Conservation (phyloP, 169 alveolate species). For the Miamiensis avidus region DNA sequence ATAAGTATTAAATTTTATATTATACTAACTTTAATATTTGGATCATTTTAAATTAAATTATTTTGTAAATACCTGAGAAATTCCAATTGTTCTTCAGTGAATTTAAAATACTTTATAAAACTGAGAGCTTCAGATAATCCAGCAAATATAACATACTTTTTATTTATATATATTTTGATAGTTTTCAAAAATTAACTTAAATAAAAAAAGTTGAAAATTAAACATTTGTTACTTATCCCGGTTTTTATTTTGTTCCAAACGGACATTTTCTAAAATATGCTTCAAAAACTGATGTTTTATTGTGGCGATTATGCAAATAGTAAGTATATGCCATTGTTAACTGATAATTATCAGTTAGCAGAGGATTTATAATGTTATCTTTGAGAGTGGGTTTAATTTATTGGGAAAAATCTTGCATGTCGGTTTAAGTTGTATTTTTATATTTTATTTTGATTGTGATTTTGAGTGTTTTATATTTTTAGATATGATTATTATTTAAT, state of each 20-base stretch:
- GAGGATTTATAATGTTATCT: conserved; percentile 47
- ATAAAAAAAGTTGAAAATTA: not conserved
- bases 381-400: too few relatives aligned
- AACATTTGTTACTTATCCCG: not conserved
- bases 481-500: too few relatives aligned
- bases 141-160: conserved; percentile 30
- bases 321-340: conserved; percentile 73
- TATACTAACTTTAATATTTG: conserved; percentile 7
- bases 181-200: not conserved
- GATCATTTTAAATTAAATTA: not conserved
- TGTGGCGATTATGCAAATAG: conserved; percentile 67
- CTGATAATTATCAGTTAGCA: conserved; percentile 63
- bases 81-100: conserved; percentile 74
- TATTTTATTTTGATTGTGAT: too few relatives aligned
- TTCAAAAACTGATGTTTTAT: conserved; percentile 84
- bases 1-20: not conserved
- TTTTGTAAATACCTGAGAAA: conserved; percentile 53
- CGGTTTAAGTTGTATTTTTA: too few relatives aligned
- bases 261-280: conserved; percentile 89
- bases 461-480: too few relatives aligned
- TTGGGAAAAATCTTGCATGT: too few relatives aligned
- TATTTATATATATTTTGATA: not conserved
- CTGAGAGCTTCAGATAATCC: conserved; percentile 79
- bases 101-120: conserved; percentile 71
- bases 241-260: conserved; percentile 80